Conservation (phyloP, 805 yeast species). For the Candida qinlingensis region DNA sequence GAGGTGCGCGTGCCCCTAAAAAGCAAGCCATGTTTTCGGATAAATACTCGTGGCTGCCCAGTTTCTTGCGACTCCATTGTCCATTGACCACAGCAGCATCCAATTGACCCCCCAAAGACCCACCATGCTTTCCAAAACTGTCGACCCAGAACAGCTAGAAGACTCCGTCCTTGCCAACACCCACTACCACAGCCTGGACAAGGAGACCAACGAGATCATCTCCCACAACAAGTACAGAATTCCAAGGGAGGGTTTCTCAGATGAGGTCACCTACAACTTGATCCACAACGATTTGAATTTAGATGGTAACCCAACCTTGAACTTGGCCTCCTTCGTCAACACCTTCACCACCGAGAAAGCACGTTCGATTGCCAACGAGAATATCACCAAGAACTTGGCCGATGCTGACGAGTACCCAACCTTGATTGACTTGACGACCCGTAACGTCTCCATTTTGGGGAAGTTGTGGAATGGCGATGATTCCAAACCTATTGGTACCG, state of each 20-base stretch:
- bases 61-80: not conserved
- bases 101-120: not conserved
- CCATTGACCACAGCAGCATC: not conserved
- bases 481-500: constrained; percentile 65
- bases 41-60: not conserved
- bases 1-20: too few relatives aligned
- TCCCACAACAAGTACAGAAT: constrained; percentile 46
- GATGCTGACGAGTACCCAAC: constrained; percentile 94
- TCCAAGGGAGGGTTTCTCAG: constrained; percentile 50
- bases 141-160: constrained; percentile 30
- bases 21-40: too few relatives aligned
- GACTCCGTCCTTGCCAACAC: constrained; percentile 23
- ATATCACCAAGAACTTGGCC: constrained; percentile 81
- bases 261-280: constrained; percentile 51
- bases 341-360: constrained; percentile 58
- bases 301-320: constrained; percentile 81
- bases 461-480: constrained; percentile 75
- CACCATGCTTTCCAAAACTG: constrained; percentile 20
- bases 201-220: constrained; percentile 12
- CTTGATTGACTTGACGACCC: constrained; percentile 66
- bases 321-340: constrained; percentile 86
- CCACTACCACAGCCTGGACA: constrained; percentile 21
- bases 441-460: constrained; percentile 78
- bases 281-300: constrained; percentile 69
- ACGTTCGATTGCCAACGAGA: constrained; percentile 53